A percentile compares a stretch with the other conserved stretches of the same genome.
Conservation (phyloP, 305 asterid genomes). For the Fraxinus velutina region DNA sequence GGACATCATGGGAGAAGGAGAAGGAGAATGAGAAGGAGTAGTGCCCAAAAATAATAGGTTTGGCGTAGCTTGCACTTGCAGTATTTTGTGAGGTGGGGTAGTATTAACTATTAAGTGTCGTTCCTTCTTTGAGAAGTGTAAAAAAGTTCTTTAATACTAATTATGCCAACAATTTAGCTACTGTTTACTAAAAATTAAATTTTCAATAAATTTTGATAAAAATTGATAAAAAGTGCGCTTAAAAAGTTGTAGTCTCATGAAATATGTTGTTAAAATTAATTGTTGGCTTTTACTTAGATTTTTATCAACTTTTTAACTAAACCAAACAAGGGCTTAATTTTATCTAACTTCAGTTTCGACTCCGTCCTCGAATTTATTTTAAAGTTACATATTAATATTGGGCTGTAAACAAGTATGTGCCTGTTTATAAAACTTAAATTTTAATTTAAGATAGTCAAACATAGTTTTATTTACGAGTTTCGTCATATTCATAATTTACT, state of each 20-base stretch:
- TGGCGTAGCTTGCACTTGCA: slow-evolving; percentile 63
- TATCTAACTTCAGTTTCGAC: background rate
- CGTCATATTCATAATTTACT: background rate
- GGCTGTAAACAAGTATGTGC: background rate
- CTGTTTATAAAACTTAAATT: too few relatives aligned
- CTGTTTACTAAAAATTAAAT: too few relatives aligned
- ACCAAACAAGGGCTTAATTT: background rate
- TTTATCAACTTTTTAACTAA: background rate
- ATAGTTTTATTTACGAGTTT: too few relatives aligned
- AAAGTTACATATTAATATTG: background rate
- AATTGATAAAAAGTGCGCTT: too few relatives aligned
- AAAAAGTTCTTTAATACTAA: background rate
- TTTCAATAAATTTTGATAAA: too few relatives aligned
- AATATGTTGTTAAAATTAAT: too few relatives aligned
- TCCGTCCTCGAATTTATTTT: background rate
- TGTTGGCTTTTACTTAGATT: too few relatives aligned
- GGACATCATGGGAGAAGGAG: slow-evolving; percentile 30
- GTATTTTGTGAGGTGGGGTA: slow-evolving; percentile 18
- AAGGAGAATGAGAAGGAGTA: background rate
- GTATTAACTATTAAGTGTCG: background rate
- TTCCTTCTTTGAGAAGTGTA: slow-evolving; percentile 27
- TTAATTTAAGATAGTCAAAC: too few relatives aligned
- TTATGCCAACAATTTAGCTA: slow-evolving; percentile 8
- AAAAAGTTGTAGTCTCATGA: too few relatives aligned
- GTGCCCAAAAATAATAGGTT: background rate